Evolutionary conservation across 345 rosid species (phyloP).

Genomic region (Aurinia saxatilis): DNA sequence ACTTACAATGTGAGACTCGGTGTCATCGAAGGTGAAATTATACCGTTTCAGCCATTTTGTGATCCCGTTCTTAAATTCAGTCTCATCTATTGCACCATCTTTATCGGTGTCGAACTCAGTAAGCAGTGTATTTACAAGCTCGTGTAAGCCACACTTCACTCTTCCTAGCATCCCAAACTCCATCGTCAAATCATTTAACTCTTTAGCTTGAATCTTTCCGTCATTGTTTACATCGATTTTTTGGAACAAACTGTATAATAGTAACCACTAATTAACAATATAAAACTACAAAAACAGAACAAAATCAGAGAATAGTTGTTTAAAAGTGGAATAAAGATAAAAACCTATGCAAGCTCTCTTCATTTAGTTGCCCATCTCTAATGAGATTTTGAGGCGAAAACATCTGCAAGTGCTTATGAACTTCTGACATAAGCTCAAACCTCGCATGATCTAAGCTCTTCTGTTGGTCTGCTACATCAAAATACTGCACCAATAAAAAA

Average conservation of each 20-base stretch:
- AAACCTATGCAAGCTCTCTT: slow-evolving; percentile 21
- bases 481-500: background rate
- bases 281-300: background rate
- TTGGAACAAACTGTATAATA: slow-evolving; percentile 13
- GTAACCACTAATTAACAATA: background rate
- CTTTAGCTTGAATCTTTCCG: slow-evolving; percentile 18
- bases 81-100: slow-evolving; percentile 9
- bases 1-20: background rate
- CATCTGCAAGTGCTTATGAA: slow-evolving; percentile 10
- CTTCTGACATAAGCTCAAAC: slow-evolving; percentile 30
- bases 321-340: background rate
- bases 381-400: slow-evolving; percentile 20
- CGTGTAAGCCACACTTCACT: slow-evolving; percentile 13
- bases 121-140: slow-evolving; percentile 3
- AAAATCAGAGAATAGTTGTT: background rate
- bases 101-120: slow-evolving; percentile 8
- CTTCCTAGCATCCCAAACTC: slow-evolving; percentile 22
- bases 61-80: background rate
- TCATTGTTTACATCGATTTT: slow-evolving; percentile 18
- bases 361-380: slow-evolving; percentile 15
- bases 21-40: background rate
- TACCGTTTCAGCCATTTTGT: slow-evolving; percentile 2
- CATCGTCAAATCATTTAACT: slow-evolving; percentile 4
- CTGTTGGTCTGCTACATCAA: slow-evolving; percentile 10
- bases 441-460: slow-evolving; percentile 23